phyloP scores from a whole-genome alignment of 345 rosid species.

The Citrus australasica region DNA sequence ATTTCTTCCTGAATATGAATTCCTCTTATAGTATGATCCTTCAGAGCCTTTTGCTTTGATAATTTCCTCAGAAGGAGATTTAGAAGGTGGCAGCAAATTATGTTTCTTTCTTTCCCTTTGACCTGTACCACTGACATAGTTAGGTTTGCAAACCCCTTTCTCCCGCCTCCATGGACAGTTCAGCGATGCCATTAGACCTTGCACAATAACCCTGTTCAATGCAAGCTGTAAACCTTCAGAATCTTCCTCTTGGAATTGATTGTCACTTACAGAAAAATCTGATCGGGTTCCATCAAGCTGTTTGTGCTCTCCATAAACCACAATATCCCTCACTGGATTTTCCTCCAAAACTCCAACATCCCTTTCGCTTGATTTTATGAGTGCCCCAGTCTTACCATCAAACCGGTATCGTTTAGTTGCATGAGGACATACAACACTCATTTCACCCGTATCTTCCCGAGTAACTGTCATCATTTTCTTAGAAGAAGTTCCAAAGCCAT shows the following conservation, averaged over 20 bases:
- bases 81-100: slow-evolving; percentile 5
- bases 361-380: slow-evolving; percentile 1
- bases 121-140: slow-evolving; percentile 12
- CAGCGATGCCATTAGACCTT: slow-evolving; percentile 32
- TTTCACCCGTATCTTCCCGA: slow-evolving; percentile 11
- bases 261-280: slow-evolving; percentile 12
- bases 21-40: slow-evolving; percentile 14
- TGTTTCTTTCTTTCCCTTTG: slow-evolving; percentile 37
- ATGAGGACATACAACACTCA: slow-evolving; percentile 5
- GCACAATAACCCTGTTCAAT: slow-evolving; percentile 18
- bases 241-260: slow-evolving; percentile 10
- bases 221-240: slow-evolving; percentile 4
- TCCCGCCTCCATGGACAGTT: slow-evolving; percentile 24
- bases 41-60: slow-evolving; percentile 18
- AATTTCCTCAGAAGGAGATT: slow-evolving; percentile 20
- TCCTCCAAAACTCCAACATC: slow-evolving; percentile 18
- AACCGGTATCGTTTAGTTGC: slow-evolving; percentile 20
- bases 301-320: slow-evolving; percentile 3
- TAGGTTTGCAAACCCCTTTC: slow-evolving; percentile 11
- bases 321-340: slow-evolving; percentile 20
- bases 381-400: slow-evolving; percentile 5
- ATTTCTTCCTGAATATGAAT: slow-evolving; percentile 1
- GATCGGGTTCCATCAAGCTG: slow-evolving; percentile 13
- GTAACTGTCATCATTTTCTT: slow-evolving; percentile 9
- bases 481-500: slow-evolving; percentile 16